phyloP scores from a whole-genome alignment of 2,329 filamentous ascomycete species.

The Passalora sequoiae region DNA sequence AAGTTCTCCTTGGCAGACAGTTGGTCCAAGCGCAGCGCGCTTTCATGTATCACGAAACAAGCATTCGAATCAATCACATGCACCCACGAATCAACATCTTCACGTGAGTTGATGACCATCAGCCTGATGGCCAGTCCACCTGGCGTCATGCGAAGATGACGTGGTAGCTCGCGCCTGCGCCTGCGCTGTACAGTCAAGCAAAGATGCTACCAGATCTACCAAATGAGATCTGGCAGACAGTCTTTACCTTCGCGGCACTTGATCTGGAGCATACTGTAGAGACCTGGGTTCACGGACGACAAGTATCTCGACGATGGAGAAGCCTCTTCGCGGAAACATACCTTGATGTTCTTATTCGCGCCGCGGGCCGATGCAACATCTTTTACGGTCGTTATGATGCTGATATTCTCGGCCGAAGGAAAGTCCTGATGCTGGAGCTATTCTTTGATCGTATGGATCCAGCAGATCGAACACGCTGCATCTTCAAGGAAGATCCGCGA shows the following conservation, averaged over 20 bases:
- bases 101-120: too few relatives aligned
- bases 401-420: neutral
- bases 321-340: neutral
- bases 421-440: conserved; percentile 2
- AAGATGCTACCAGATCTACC: neutral
- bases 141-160: too few relatives aligned
- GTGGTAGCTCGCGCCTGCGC: too few relatives aligned
- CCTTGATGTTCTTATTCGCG: neutral
- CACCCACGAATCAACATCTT: too few relatives aligned
- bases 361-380: conserved; percentile 1
- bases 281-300: conserved; percentile 1
- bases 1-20: too few relatives aligned
- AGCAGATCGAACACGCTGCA: neutral
- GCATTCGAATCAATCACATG: too few relatives aligned
- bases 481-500: conserved; percentile 1
- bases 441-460: neutral
- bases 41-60: too few relatives aligned
- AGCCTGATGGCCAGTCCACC: too few relatives aligned
- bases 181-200: too few relatives aligned
- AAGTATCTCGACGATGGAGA: conserved; percentile 2
- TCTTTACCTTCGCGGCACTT: conserved; percentile 5
- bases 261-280: neutral
- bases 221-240: conserved; percentile 6
- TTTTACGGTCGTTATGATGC: conserved; percentile 3
- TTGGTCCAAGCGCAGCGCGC: too few relatives aligned